phyloP scores from a whole-genome alignment of 257 asterid species.

The Ophiorrhiza pumila region DNA sequence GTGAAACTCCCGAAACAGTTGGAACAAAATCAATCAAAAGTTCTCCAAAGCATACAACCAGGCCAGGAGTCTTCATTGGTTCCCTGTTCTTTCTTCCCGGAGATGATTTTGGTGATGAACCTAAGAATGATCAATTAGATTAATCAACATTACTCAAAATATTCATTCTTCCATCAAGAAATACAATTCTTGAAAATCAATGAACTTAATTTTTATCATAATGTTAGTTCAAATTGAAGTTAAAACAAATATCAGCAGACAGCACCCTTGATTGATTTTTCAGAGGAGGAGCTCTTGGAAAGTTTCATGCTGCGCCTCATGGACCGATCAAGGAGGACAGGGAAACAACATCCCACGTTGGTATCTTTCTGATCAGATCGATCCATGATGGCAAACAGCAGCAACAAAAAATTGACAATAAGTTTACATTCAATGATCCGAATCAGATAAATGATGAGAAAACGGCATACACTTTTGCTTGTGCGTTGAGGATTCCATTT shows the following conservation, averaged over 20 bases:
- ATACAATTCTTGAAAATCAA: not conserved
- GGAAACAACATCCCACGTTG: slow-evolving; percentile 26
- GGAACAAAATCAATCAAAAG: slow-evolving; percentile 32
- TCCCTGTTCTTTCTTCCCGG: not conserved
- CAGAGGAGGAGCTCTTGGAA: slow-evolving; percentile 18
- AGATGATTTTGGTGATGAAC: slow-evolving; percentile 11
- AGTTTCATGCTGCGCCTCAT: slow-evolving; percentile 29
- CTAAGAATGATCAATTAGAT: not conserved
- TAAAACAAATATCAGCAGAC: not conserved
- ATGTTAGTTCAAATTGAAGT: not conserved
- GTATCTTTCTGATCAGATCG: slow-evolving; percentile 19
- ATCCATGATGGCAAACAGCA: slow-evolving; percentile 23
- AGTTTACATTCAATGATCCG: not conserved
- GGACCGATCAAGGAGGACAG: slow-evolving; percentile 29
- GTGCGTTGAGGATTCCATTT: not conserved
- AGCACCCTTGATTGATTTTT: slow-evolving; percentile 8
- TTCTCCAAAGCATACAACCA: slow-evolving; percentile 30
- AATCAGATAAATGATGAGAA: not conserved
- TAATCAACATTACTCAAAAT: not conserved
- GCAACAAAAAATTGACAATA: slow-evolving; percentile 1
- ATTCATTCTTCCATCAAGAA: not conserved
- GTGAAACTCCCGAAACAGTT: slow-evolving; percentile 20
- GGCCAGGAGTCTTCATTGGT: not conserved
- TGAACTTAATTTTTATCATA: too few relatives aligned
- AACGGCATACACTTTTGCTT: not conserved